A percentile compares a stretch with the other conserved stretches of the same genome.
phyloP scores from a whole-genome alignment of 106 monocot species.

The Phalaenopsis aphrodite region DNA sequence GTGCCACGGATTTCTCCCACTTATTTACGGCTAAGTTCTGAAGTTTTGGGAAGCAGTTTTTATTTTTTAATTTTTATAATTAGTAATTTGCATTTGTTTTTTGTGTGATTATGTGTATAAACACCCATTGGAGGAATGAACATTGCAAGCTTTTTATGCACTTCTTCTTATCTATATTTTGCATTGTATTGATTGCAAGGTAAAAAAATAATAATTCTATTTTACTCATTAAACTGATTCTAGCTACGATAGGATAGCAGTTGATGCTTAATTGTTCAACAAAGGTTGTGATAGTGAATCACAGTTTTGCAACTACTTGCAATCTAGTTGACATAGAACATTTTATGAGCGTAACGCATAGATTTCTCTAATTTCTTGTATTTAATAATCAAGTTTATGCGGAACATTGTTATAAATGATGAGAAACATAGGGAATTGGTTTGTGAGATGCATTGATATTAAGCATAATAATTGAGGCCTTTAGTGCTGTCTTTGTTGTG shows the following conservation, averaged over 20 bases:
- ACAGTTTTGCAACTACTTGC: background rate
- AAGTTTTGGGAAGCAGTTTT: too few species aligned
- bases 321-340: background rate
- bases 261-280: background rate
- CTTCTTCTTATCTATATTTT: too few species aligned
- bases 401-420: background rate
- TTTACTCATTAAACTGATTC: slow-evolving; percentile 1
- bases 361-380: background rate
- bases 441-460: background rate
- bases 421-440: background rate
- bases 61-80: too few species aligned
- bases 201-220: background rate
- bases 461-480: background rate
- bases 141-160: too few species aligned
- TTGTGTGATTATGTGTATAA: too few species aligned
- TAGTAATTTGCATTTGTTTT: too few species aligned
- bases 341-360: background rate
- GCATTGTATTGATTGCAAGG: background rate
- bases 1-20: too few species aligned
- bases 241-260: background rate
- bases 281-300: background rate
- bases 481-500: background rate
- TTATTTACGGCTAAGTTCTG: too few species aligned
- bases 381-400: background rate
- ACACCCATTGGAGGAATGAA: too few species aligned